phyloP scores from a whole-genome alignment of 78 protist species.

The Capsaspora owczarzaki region DNA sequence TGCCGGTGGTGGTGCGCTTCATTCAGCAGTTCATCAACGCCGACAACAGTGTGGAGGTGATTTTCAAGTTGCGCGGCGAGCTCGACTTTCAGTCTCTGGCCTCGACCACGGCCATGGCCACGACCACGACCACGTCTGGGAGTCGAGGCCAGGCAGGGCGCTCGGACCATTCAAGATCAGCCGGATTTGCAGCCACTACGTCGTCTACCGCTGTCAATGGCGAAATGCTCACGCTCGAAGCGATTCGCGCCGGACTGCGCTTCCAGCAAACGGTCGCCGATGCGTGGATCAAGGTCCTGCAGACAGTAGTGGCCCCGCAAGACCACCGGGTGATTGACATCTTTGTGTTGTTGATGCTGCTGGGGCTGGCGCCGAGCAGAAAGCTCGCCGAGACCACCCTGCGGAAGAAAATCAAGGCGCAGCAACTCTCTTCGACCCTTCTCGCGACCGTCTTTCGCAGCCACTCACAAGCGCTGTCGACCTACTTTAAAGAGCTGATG shows the following conservation, averaged over 20 bases:
- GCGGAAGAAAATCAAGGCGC: background rate
- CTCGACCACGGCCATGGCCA: background rate
- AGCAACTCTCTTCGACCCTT: no score
- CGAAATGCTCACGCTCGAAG: background rate
- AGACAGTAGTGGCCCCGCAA: background rate
- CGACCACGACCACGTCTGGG: no score
- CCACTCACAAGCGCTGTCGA: background rate
- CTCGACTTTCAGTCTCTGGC: background rate
- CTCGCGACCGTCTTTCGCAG: background rate
- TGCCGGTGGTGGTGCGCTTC: background rate
- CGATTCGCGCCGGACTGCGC: background rate
- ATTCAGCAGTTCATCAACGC: background rate
- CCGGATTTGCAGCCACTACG: no score
- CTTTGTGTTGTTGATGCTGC: background rate
- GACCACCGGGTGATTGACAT: background rate
- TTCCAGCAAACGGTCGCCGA: background rate
- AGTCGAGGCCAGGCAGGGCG: background rate
- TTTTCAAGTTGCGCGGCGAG: background rate
- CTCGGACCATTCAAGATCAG: no score
- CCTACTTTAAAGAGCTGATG: background rate
- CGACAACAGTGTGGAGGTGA: background rate
- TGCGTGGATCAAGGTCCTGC: background rate
- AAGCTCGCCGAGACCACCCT: background rate
- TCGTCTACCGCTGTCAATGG: background rate
- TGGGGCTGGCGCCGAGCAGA: no score